Evolutionary conservation across 2,329 filamentous ascomycete genomes (phyloP).

Genomic region (Colletotrichum liriopes): DNA sequence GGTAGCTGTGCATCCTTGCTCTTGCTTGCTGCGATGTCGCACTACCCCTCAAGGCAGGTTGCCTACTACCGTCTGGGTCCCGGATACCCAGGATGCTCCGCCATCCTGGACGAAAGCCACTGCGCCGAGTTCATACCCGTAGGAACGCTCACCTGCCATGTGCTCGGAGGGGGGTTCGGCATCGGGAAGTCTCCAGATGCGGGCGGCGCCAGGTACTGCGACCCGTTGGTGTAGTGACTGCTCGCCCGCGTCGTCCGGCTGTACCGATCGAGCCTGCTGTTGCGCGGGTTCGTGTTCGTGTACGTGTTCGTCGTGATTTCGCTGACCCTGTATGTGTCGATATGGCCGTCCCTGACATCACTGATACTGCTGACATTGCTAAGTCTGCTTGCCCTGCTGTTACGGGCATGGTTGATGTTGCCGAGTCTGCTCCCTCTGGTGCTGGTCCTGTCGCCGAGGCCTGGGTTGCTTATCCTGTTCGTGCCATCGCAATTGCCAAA

Average conservation of each 20-base stretch:
- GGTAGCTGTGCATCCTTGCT: no score
- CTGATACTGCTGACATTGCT: constrained; percentile 1
- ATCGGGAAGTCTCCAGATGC: neutral
- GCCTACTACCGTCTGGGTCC: neutral
- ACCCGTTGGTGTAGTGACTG: constrained; percentile 24
- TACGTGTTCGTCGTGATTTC: constrained; percentile 13
- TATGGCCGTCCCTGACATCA: neutral
- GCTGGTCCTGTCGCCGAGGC: neutral
- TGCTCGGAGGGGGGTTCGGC: constrained; percentile 19
- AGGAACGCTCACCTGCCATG: constrained; percentile 25
- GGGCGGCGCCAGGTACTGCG: constrained; percentile 33
- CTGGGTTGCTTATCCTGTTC: neutral
- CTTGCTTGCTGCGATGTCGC: no score
- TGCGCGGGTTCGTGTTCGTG: constrained; percentile 11
- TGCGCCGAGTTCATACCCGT: constrained; percentile 27
- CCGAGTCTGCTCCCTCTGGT: neutral
- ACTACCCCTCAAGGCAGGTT: neutral
- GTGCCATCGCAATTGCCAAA: neutral
- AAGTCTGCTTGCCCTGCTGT: constrained; percentile 5
- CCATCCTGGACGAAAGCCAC: constrained; percentile 35
- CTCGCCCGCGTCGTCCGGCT: constrained; percentile 30
- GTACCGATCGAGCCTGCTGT: constrained; percentile 11
- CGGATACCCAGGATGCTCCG: constrained; percentile 28
- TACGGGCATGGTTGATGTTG: neutral
- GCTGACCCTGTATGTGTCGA: constrained; percentile 16